Percentiles rank a stretch among this genome's conserved stretches.
Conservation (phyloP, 2,329 filamentous ascomycete genomes). For the Alternaria brassicae region DNA sequence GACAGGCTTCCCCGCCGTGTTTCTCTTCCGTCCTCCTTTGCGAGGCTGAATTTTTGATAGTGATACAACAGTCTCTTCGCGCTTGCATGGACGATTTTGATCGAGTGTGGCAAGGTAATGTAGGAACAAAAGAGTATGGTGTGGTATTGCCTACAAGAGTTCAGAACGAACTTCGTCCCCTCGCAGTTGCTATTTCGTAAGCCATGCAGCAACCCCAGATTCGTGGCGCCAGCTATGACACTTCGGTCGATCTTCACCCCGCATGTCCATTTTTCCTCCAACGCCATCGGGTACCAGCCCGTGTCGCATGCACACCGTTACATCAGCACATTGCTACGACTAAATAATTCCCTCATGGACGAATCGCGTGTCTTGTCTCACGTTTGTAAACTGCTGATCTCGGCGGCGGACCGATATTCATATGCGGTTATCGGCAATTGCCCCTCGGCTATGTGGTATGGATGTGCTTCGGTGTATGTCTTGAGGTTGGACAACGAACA, state of each 20-base stretch:
- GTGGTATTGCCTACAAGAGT: too few relatives aligned
- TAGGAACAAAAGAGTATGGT: not conserved
- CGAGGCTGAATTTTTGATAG: too few relatives aligned
- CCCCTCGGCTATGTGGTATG: not conserved
- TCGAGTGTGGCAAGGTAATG: too few relatives aligned
- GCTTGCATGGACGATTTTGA: too few relatives aligned
- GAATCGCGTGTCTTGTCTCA: not conserved
- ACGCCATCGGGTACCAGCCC: not conserved
- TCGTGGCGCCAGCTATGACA: not conserved
- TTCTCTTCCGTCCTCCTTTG: too few relatives aligned
- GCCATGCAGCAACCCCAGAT: conserved; percentile 4
- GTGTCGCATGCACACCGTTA: conserved; percentile 1
- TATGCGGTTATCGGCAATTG: conserved; percentile 7
- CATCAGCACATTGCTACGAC: conserved; percentile 1
- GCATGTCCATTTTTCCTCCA: conserved; percentile 8
- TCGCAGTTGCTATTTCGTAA: not conserved
- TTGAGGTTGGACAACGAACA: conserved; percentile 8
- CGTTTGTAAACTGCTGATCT: not conserved
- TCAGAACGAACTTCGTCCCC: too few relatives aligned
- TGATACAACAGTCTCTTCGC: too few relatives aligned
- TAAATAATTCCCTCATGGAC: not conserved
- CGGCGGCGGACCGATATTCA: conserved; percentile 7
- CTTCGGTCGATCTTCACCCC: conserved; percentile 15
- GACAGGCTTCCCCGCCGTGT: too few relatives aligned
- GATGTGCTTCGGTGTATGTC: not conserved